Percentiles rank a stretch among this genome's conserved stretches.
Conservation (phyloP, 2,329 filamentous ascomycete genomes). For the Trichoderma sp. region DNA sequence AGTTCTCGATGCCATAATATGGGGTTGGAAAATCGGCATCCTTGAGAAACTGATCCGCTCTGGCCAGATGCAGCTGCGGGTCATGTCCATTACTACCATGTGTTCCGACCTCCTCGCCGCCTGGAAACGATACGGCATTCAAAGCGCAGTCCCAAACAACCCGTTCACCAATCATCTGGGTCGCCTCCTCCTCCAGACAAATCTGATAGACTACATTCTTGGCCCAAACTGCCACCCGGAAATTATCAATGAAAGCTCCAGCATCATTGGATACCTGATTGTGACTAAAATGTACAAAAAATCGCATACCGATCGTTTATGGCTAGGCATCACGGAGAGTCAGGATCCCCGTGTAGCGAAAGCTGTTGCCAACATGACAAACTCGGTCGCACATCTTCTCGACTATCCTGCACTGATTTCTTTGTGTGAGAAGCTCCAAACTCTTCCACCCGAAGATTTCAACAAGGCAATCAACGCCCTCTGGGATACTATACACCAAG, state of each 20-base stretch:
- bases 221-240: conserved; percentile 90
- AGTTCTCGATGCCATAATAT: conserved; percentile 50
- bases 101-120: conserved; percentile 65
- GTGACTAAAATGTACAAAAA: conserved; percentile 72
- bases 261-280: conserved; percentile 83
- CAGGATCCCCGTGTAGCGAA: conserved; percentile 83
- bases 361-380: conserved; percentile 68
- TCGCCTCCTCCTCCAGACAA: conserved; percentile 63
- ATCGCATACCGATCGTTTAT: conserved; percentile 73
- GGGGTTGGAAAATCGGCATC: conserved; percentile 67
- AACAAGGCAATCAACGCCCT: conserved; percentile 60
- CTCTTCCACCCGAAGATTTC: conserved; percentile 61
- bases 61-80: conserved; percentile 85
- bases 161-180: conserved; percentile 65
- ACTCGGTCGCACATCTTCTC: conserved; percentile 47
- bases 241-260: conserved; percentile 74
- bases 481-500: conserved; percentile 54
- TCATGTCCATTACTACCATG: conserved; percentile 73
- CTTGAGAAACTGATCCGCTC: conserved; percentile 72
- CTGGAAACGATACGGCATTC: conserved; percentile 57
- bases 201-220: conserved; percentile 80
- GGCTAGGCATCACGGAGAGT: conserved; percentile 76
- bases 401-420: conserved; percentile 54
- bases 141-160: conserved; percentile 36
- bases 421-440: conserved; percentile 66